Conservation (phyloP, 495 filamentous ascomycete genomes). For the Tuber calosporum region DNA sequence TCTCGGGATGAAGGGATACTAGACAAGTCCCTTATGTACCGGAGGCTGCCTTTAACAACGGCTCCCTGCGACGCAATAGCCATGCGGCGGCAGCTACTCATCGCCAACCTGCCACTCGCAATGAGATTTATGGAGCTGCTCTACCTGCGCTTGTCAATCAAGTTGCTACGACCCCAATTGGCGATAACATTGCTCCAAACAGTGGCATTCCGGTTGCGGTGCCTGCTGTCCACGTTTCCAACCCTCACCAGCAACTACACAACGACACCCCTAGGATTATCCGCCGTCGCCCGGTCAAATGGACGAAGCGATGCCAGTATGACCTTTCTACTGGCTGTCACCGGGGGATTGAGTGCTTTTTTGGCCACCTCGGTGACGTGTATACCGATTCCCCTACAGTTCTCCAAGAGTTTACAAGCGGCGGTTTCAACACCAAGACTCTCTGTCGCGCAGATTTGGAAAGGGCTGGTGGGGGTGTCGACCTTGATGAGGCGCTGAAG, state of each 20-base stretch:
- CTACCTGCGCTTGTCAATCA: not conserved
- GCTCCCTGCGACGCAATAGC: not conserved
- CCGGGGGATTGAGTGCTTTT: not conserved
- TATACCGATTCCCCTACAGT: not conserved
- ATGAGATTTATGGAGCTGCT: not conserved
- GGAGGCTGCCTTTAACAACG: not conserved
- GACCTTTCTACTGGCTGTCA: not conserved
- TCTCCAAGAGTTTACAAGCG: not conserved
- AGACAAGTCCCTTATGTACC: not conserved
- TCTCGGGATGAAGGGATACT: not conserved
- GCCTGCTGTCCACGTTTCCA: not conserved
- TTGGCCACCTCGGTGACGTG: not conserved
- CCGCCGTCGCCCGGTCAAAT: not conserved
- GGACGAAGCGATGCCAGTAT: not conserved
- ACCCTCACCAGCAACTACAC: not conserved
- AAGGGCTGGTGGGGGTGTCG: not conserved
- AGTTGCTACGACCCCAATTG: not conserved
- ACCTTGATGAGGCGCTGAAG: not conserved
- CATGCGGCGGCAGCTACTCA: not conserved
- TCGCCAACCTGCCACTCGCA: not conserved
- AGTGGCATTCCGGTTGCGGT: not conserved
- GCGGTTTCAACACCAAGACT: not conserved
- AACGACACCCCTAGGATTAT: not conserved
- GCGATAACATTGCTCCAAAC: not conserved
- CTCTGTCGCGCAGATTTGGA: not conserved